Conservation (phyloP, 179 eudicot genomes). For the Amaranthus tricolor region DNA sequence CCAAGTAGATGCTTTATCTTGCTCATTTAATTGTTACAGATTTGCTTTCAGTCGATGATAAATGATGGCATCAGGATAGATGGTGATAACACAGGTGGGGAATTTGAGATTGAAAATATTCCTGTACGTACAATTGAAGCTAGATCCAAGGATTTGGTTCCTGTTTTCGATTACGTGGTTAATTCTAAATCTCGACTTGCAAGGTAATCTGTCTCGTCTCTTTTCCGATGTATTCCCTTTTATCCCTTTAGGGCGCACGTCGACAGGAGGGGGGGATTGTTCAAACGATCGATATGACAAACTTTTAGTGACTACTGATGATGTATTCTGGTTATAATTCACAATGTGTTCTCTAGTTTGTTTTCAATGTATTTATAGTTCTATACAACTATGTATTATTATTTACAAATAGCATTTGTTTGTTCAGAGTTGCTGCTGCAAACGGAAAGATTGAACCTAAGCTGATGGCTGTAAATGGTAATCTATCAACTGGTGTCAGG, state of each 20-base stretch:
- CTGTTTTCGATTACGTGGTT: conserved; percentile 57
- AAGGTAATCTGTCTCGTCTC: conserved; percentile 35
- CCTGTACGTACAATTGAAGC: conserved; percentile 54
- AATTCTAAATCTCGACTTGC: conserved; percentile 43
- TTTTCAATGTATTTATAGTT: background rate
- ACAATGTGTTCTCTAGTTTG: background rate
- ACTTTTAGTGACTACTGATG: too few relatives aligned
- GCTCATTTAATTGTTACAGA: conserved; percentile 36
- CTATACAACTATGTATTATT: background rate
- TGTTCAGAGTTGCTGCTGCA: conserved; percentile 35
- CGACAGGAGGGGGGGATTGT: too few relatives aligned
- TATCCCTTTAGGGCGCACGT: background rate
- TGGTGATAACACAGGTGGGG: conserved; percentile 42
- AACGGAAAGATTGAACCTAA: conserved; percentile 30
- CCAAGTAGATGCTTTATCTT: conserved; percentile 12
- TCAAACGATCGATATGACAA: too few relatives aligned
- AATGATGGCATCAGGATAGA: conserved; percentile 34
- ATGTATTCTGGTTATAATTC: too few relatives aligned
- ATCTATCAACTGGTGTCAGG: conserved; percentile 25
- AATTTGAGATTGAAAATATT: conserved; percentile 67
- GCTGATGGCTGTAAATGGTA: conserved; percentile 32
- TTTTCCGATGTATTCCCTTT: background rate
- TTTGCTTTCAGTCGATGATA: conserved; percentile 57
- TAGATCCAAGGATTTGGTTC: conserved; percentile 60
- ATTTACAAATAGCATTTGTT: background rate